Evolutionary conservation across 2,329 filamentous ascomycete species (phyloP), one percentile per base, ranked within the genome.

Genomic region (Cladosporium velox): DNA sequence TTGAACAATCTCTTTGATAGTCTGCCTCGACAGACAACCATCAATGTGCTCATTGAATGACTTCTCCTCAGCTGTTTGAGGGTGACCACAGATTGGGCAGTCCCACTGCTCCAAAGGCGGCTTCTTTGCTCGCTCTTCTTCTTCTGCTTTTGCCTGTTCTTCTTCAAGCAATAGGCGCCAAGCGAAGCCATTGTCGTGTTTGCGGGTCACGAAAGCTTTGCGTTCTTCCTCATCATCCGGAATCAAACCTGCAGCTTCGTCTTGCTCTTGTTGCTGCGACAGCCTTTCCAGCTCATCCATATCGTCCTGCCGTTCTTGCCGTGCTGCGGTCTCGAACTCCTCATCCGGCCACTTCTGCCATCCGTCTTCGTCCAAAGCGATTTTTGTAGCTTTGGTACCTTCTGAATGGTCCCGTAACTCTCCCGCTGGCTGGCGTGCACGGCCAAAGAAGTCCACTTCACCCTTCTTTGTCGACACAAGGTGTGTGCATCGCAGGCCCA

Each of bases 41-140:
- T 99, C 95, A 61, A 99, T 93, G 74, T 99, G 95, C 65, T 90
- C 87, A 71, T 99, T 99, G 79, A 98, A 96, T 0, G 80, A 81
- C 55, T 84, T 84, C 75, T 97, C 92, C 59, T 94, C 85, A 0
- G 92, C 86, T 0, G 82, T 74, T 73, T 97, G 93, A 0, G 91
- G 89, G 18, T 89, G 83, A n/a, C 82, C 80, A 77, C 95, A 99
- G 54, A 98, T 91, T 0, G 95, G 95, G 77, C 95, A 99, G 44
- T 90, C 85, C 93, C 93, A 98, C 57, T 87, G 82, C 62, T 85
- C 74, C 55, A 66, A 51, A 30, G 61, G 65, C 21, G 54, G 58
- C 44, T 65, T 70, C 67, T 62, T 73, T 58, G 67, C 57, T 21
- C 55, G 55, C 11, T 71, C 70, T 67, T 74, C 72, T 55, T 72